Evolutionary conservation across 371 early-diverging fungal species (phyloP).

Genomic region (Mucor velutinosus): DNA sequence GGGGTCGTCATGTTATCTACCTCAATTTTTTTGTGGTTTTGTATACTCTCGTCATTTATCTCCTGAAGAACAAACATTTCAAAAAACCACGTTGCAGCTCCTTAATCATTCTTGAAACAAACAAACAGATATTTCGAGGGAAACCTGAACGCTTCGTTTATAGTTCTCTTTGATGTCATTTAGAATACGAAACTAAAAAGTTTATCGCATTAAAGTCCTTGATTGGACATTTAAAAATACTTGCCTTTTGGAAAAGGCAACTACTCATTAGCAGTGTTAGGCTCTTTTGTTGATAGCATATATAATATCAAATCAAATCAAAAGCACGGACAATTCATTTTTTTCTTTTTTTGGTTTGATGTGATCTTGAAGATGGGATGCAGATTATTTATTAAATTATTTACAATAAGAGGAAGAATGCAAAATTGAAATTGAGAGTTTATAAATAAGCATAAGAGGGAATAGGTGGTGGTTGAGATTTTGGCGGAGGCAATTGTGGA

Average conservation of each 20-base stretch:
- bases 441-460: constrained; percentile 17
- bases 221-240: constrained; percentile 1
- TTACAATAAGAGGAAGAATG: not conserved
- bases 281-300: no score
- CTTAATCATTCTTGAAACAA: not conserved
- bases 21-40: not conserved
- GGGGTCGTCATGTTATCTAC: not conserved
- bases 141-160: not conserved
- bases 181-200: not conserved
- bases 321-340: not conserved
- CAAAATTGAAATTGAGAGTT: not conserved
- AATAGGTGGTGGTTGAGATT: constrained; percentile 23
- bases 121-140: not conserved
- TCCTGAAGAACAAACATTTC: not conserved
- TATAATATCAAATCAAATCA: no score
- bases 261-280: not conserved
- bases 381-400: not conserved
- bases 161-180: not conserved
- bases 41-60: not conserved
- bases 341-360: not conserved
- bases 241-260: not conserved
- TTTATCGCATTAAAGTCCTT: not conserved
- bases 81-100: not conserved
- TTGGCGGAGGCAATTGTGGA: constrained; percentile 30
- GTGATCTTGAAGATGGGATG: not conserved